A percentile compares a stretch with the other conserved stretches of the same genome.
phyloP scores from a whole-genome alignment of 441 rosid genomes.

The Manihot esculenta region DNA sequence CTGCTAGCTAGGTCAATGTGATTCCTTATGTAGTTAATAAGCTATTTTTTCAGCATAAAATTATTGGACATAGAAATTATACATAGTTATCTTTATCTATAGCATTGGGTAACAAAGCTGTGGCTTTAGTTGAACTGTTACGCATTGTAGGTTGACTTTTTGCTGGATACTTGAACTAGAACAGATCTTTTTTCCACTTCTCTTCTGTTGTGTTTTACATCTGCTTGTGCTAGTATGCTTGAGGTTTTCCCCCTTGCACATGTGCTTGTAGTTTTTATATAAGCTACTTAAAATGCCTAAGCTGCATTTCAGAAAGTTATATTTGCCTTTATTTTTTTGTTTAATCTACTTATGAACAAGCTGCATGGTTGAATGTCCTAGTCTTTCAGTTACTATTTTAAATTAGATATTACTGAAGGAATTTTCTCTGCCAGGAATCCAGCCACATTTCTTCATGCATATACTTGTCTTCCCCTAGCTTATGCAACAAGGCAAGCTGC shows the following conservation, averaged over 20 bases:
- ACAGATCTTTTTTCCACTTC: not conserved
- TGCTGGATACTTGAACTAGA: conserved; percentile 1
- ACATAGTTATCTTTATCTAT: not conserved
- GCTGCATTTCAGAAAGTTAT: not conserved
- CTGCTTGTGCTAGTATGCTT: not conserved
- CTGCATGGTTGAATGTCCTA: not conserved
- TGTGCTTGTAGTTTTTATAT: too few species aligned
- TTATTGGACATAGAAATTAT: not conserved
- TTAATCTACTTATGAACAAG: conserved; percentile 2
- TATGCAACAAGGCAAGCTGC: conserved; percentile 88
- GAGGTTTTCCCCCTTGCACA: not conserved
- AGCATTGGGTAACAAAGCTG: not conserved
- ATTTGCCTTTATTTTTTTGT: not conserved
- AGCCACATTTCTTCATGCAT: conserved; percentile 95
- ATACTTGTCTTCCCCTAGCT: conserved; percentile 97
- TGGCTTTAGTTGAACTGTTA: conserved; percentile 1
- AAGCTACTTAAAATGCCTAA: conserved; percentile 1
- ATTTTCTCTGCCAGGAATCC: conserved; percentile 58
- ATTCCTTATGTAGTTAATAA: not conserved
- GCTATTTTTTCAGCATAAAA: not conserved
- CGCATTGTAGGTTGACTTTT: not conserved
- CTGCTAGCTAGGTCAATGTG: not conserved
- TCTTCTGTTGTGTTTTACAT: not conserved
- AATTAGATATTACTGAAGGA: conserved; percentile 15
- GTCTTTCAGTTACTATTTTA: not conserved